Percentiles rank a stretch among this genome's conserved stretches.
Conservation (phyloP, 192 early-diverging fungal genomes). For the Chytriomyces sp. region DNA sequence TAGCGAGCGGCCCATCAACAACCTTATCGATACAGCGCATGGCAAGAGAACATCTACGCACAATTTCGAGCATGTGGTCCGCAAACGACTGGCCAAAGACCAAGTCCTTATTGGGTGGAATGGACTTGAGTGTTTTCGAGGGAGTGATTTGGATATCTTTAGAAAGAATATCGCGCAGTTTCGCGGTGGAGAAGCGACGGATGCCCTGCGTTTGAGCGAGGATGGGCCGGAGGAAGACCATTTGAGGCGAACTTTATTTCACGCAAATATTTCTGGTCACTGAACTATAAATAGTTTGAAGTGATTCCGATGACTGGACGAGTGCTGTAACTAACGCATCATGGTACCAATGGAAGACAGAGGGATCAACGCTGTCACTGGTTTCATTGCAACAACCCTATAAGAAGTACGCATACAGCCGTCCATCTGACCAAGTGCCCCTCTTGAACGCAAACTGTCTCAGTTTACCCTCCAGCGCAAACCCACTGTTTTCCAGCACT, state of each 20-base stretch:
- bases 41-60: too few relatives aligned
- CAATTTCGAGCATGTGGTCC: conserved; percentile 91
- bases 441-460: conserved; percentile 2
- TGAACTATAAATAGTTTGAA: too few relatives aligned
- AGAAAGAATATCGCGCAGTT: conserved; percentile 16
- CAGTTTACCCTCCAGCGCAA: conserved; percentile 14
- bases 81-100: conserved; percentile 90
- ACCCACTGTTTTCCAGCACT: conserved; percentile 7
- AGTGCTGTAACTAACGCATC: too few relatives aligned
- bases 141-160: conserved; percentile 6
- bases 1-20: too few relatives aligned
- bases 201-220: background rate
- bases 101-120: conserved; percentile 61
- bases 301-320: too few relatives aligned
- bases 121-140: conserved; percentile 42
- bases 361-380: too few relatives aligned
- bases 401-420: too few relatives aligned
- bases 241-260: background rate
- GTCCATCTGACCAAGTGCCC: background rate
- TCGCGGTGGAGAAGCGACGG: background rate
- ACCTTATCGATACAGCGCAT: too few relatives aligned
- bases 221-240: background rate
- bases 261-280: too few relatives aligned
- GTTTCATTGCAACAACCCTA: too few relatives aligned
- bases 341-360: too few relatives aligned